phyloP scores from a whole-genome alignment of 2,329 filamentous ascomycete species.

The Aschersonia sp. region DNA sequence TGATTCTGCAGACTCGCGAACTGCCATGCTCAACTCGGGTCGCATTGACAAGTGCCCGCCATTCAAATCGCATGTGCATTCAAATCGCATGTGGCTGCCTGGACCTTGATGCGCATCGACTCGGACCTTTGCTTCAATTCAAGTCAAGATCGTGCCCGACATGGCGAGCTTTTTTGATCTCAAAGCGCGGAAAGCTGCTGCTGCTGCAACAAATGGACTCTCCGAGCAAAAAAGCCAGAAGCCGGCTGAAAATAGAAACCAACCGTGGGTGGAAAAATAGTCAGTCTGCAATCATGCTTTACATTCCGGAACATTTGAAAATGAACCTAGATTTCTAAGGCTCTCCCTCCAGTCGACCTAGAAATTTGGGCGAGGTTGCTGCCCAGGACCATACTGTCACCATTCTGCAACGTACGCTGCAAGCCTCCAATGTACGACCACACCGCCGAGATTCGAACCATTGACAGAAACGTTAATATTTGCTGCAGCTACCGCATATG shows the following conservation, averaged over 20 bases:
- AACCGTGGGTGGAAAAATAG: conserved; percentile 99
- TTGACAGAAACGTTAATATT: neutral
- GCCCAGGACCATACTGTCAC: conserved; percentile 96
- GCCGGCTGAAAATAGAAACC: conserved; percentile 45
- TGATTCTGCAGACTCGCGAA: too few species aligned
- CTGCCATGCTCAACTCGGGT: too few species aligned
- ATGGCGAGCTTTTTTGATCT: conserved; percentile 96
- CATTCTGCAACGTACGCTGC: conserved; percentile 80
- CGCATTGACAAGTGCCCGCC: too few species aligned
- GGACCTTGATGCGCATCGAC: too few species aligned
- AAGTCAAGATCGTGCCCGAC: neutral
- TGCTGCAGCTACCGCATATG: conserved; percentile 71
- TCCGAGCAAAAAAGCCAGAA: conserved; percentile 52
- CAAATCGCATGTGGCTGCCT: too few species aligned
- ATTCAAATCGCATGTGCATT: too few species aligned
- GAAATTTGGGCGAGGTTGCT: conserved; percentile 84
- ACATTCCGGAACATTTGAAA: too few species aligned
- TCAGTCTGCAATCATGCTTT: conserved; percentile 23
- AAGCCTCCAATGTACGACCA: conserved; percentile 68
- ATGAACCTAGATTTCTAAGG: neutral
- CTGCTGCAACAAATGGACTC: conserved; percentile 48
- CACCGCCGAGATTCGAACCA: neutral
- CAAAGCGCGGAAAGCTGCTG: conserved; percentile 74
- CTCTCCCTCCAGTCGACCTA: conserved; percentile 56
- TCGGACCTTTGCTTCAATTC: neutral